These are phyloP conservation scores for Wallacemonas sp. DNA, from an alignment of 208 protist genomes.

Conservation along the genomic window DNA sequence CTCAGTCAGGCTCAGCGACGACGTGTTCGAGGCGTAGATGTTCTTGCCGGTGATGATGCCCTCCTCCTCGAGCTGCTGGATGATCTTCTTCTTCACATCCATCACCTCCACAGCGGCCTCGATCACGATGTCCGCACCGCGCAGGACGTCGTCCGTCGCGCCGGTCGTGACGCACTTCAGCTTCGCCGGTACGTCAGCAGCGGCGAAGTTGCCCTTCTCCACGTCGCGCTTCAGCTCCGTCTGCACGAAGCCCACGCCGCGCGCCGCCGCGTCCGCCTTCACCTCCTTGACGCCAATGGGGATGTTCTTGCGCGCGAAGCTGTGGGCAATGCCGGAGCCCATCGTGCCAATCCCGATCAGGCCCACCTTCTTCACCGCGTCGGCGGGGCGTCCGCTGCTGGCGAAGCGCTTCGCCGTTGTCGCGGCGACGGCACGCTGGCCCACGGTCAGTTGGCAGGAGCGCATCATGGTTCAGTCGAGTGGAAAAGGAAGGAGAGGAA, in stretches of 20 bases:
- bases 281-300: slow-evolving; percentile 75
- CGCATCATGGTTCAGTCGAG: no score
- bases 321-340: slow-evolving; percentile 86
- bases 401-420: no score
- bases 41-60: slow-evolving; percentile 51
- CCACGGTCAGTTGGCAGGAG: no score
- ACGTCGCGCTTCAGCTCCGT: slow-evolving; percentile 66
- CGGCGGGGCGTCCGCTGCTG: no score
- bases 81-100: slow-evolving; percentile 91
- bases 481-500: no score
- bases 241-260: slow-evolving; percentile 61
- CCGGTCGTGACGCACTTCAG: slow-evolving; percentile 63
- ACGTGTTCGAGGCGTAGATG: slow-evolving; percentile 94
- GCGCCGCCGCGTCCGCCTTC: slow-evolving; percentile 62
- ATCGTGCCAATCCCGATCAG: slow-evolving; percentile 89
- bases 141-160: slow-evolving; percentile 52
- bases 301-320: slow-evolving; percentile 74
- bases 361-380: slow-evolving; percentile 48
- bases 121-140: slow-evolving; percentile 81
- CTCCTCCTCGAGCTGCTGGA: slow-evolving; percentile 78
- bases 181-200: slow-evolving; percentile 37
- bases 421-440: no score
- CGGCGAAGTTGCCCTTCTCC: slow-evolving; percentile 60
- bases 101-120: slow-evolving; percentile 94
- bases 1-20: slow-evolving; percentile 90